Base-by-base conservation (phyloP, 139 green algal genomes). In the Ostreobium quekettii region DNA sequence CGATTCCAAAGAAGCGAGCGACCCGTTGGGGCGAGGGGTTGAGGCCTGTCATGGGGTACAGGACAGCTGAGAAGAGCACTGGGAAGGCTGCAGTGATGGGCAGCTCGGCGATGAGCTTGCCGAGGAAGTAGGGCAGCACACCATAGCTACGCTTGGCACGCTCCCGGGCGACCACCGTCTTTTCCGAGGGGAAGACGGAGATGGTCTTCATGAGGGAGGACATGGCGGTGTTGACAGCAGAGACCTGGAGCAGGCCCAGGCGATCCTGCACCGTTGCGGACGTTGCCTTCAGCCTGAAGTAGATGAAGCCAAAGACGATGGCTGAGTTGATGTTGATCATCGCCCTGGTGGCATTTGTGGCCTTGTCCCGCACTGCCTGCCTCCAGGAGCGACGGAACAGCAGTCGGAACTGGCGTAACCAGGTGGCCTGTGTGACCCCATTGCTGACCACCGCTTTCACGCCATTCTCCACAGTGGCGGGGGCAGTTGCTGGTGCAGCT, bases 241-340 rank as follows among this genome's bases (percentile, higher is more conserved):
- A 74, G n/a, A 96, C 86, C 80, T 95, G 88, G 8, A 68, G 39
- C 53, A 97, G 87, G 7, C 91, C 92, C 76, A 96, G 76, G 31
- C 92, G 71, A 78, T 95, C 86, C 74, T 97, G 90, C 32, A 97
- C 90, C 66, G 71, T 67, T 26, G 73, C 71, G 70, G 95, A 88
- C 3, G 64, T 76, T 24, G 76, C 61, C 26, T 78, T 76, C 78
- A 97, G 84, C 48, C 85, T 74, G 65, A 79, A 93, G 80, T 89
- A 98, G 78, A 98, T 96, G 73, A 73, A 67, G 24, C 90, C 92
- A 77, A 98, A 97, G 35, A 98, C 84, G 30, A 92, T 22, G 0
- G 92, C 92, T 24, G 83, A 92, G 30, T 70, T 85, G 6, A 96
- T 29, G 73, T 89, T 89, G 72, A 81, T 81, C 26, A 74, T 78